Evolutionary conservation across 176 grass and related monocot species (phyloP).

Genomic region (Dendrocalamus sinicus): DNA sequence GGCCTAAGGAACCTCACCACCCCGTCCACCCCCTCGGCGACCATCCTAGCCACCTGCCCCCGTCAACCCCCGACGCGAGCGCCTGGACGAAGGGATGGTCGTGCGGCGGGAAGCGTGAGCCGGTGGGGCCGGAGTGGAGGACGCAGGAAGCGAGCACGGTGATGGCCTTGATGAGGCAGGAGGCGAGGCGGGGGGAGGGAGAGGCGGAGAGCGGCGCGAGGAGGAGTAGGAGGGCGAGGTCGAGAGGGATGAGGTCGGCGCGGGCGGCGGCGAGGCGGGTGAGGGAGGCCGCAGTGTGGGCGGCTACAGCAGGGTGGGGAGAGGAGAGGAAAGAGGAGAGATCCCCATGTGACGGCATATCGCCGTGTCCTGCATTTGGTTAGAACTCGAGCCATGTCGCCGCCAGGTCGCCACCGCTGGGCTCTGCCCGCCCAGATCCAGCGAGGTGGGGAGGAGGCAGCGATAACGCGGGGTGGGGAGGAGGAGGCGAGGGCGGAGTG

Average conservation of each 20-base stretch:
- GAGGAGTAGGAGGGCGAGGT: conserved; percentile 41
- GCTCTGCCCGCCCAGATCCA: too few relatives aligned
- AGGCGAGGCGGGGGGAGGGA: conserved; percentile 19
- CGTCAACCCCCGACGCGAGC: conserved; percentile 46
- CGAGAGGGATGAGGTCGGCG: conserved; percentile 43
- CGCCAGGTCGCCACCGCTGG: too few relatives aligned
- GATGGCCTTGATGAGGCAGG: conserved; percentile 53
- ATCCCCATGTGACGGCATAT: too few relatives aligned
- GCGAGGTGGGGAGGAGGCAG: too few relatives aligned
- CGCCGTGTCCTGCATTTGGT: too few relatives aligned
- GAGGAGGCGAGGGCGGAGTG: too few relatives aligned
- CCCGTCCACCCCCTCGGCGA: conserved; percentile 39
- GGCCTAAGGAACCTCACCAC: conserved; percentile 56
- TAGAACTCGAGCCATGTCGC: too few relatives aligned
- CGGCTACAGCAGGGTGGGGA: conserved; percentile 38
- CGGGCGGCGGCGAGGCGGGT: conserved; percentile 42
- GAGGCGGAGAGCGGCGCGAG: conserved; percentile 45
- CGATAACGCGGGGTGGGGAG: too few relatives aligned
- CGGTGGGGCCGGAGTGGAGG: conserved; percentile 33
- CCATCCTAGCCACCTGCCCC: conserved; percentile 55
- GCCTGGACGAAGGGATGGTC: conserved; percentile 75
- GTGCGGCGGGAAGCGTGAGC: conserved; percentile 32
- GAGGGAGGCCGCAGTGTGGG: conserved; percentile 34
- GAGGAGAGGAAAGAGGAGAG: conserved; percentile 47
- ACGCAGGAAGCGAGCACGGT: conserved; percentile 47